Conservation (phyloP, 352 stramenopile species). For the Phytophthora pseudosyringae region DNA sequence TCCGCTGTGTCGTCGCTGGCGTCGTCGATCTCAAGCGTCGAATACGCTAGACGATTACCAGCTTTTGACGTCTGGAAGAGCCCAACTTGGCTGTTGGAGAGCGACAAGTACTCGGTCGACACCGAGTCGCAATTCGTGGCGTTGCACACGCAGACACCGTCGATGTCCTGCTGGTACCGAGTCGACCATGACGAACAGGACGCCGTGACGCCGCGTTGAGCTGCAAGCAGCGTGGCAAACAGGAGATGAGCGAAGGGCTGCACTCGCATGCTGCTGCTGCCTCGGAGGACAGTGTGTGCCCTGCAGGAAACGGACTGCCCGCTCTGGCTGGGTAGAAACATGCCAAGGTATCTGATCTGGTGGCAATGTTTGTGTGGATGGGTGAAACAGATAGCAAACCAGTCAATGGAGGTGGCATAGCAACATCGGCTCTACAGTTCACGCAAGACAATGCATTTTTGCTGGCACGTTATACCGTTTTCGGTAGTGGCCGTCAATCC, state of each 20-base stretch:
- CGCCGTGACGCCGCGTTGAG: background rate
- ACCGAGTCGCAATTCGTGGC: constrained; percentile 45
- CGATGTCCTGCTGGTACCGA: constrained; percentile 49
- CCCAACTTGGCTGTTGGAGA: constrained; percentile 37
- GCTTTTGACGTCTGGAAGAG: constrained; percentile 59
- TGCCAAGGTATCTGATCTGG: constrained; percentile 7
- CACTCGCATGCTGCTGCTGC: constrained; percentile 13
- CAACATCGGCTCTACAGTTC: too few relatives aligned
- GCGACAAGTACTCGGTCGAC: constrained; percentile 36
- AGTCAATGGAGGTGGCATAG: too few relatives aligned
- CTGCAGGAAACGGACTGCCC: background rate
- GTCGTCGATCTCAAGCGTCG: constrained; percentile 39
- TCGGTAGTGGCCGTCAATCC: constrained; percentile 13
- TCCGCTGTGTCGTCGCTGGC: constrained; percentile 34
- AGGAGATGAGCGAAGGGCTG: background rate
- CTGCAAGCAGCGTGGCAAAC: background rate
- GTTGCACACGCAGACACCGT: constrained; percentile 55
- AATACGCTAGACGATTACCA: constrained; percentile 54
- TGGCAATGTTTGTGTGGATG: background rate
- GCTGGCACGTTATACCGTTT: constrained; percentile 4
- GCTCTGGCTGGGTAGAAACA: constrained; percentile 15
- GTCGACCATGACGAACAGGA: constrained; percentile 42
- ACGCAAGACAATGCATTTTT: background rate
- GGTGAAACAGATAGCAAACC: too few relatives aligned
- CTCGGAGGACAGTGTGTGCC: background rate